Base-by-base conservation (phyloP, 345 rosid species). In the Kandelia obovata region DNA sequence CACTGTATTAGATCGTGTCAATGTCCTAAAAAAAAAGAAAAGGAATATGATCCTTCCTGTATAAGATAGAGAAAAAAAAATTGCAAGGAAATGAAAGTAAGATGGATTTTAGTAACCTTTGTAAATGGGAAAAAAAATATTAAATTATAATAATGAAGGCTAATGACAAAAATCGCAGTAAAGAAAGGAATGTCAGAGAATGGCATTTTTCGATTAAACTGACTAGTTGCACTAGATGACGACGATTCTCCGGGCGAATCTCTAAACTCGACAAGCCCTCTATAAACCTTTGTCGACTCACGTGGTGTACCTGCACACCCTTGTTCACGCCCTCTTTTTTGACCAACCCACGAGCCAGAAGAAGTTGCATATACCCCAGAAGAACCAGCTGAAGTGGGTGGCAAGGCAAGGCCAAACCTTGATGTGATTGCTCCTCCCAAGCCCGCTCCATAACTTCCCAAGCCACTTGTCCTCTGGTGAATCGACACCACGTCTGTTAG, bases 401-500 rank as follows among this genome's bases (percentile, higher is more conserved):
- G 46, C 46, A 39, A 39, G 46, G 15, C 46, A 39, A 39, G 15
- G 46, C 51, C 76, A 71, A 76, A 68, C 57, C 64, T 32, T 17
- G 82, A 26, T 9, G 78, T 25, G 13, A 64, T 37, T 58, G 28
- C 66, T 7, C 56, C 70, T 13, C 68, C 73, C 5, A n/a, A 46
- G 17, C 65, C 64, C 32, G 53, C 61, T 2, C 57, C 66, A 4
- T 51, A 57, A 13, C 68, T 27, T 63, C 61, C 78, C 61, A 69
- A 25, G 57, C 39, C 58, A 21, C 62, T 71, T 13, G 49, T 61
- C 21, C 81, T 21, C 3, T 71, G 78, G 5, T 69, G 76, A 4
- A 89, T 85, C 0, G 91, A 85, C 25, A 85, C 86, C 35, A 87
- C 95, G 15, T 83, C 85, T 15, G 96, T 81, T 8, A 90, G 85